Evolutionary conservation across 768 basidiomycete species (phyloP).

Genomic region (Boletus subcaerulescens): DNA sequence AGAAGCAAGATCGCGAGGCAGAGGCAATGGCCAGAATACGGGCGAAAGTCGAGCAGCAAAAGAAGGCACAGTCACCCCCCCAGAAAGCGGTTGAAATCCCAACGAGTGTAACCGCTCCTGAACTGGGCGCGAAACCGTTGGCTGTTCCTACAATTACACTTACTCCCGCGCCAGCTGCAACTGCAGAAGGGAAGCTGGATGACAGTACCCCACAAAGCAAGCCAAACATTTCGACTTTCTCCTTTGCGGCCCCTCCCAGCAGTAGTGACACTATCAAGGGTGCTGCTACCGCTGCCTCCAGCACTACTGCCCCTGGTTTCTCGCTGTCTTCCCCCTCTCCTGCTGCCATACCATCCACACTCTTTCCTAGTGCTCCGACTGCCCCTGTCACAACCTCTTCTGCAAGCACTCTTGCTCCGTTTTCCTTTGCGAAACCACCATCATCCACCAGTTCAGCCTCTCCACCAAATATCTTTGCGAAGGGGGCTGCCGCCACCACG

Average conservation of each 20-base stretch:
- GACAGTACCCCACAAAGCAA: constrained; percentile 13
- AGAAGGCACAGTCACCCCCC: constrained; percentile 37
- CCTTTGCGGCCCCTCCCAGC: constrained; percentile 8
- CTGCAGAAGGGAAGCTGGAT: constrained; percentile 5
- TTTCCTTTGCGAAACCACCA: constrained; percentile 18
- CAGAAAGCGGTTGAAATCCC: constrained; percentile 35
- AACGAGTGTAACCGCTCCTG: constrained; percentile 24
- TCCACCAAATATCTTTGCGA: constrained; percentile 32
- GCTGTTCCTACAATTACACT: constrained; percentile 29
- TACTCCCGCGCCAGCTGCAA: constrained; percentile 20
- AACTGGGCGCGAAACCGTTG: constrained; percentile 18
- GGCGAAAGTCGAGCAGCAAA: constrained; percentile 45
- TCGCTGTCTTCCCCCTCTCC: constrained; percentile 29
- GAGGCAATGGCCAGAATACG: constrained; percentile 73
- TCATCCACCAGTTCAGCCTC: not conserved
- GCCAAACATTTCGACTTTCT: constrained; percentile 10
- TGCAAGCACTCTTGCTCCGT: constrained; percentile 6
- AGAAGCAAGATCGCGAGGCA: constrained; percentile 83
- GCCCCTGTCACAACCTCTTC: constrained; percentile 12
- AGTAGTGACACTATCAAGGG: constrained; percentile 9
- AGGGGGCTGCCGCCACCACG: constrained; percentile 19
- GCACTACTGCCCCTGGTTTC: constrained; percentile 15
- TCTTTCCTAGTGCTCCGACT: constrained; percentile 5
- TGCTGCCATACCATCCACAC: constrained; percentile 14
- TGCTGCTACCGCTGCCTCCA: not conserved